A percentile compares a stretch with the other conserved stretches of the same genome.
These are phyloP conservation scores for Clonostachys rhizophaga DNA, from an alignment of 2,329 filamentous ascomycete species.

Conservation along the genomic window DNA sequence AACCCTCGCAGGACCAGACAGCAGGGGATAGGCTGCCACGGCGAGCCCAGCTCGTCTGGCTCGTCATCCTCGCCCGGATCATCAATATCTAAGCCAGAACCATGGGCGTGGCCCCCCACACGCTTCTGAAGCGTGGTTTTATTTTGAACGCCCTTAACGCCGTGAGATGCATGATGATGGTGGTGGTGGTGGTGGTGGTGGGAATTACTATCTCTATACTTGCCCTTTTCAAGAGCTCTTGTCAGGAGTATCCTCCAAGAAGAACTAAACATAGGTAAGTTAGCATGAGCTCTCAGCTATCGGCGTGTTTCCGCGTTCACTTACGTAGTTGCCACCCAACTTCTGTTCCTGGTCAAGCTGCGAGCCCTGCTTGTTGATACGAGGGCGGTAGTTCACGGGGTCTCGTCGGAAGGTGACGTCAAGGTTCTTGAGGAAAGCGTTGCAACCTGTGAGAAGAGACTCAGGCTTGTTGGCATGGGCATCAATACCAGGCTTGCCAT, in stretches of 20 bases:
- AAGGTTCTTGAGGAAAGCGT: slow-evolving; percentile 91
- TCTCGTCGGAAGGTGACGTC: slow-evolving; percentile 99
- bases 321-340: slow-evolving; percentile 81
- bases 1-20: slow-evolving; percentile 51
- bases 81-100: slow-evolving; percentile 31
- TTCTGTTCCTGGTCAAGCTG: slow-evolving; percentile 99
- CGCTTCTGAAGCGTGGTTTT: slow-evolving; percentile 17
- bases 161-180: slow-evolving; percentile 19
- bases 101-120: slow-evolving; percentile 17
- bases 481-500: slow-evolving; percentile 85
- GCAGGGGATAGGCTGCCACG: slow-evolving; percentile 65
- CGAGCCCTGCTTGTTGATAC: slow-evolving; percentile 96
- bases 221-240: slow-evolving; percentile 57
- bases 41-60: slow-evolving; percentile 55
- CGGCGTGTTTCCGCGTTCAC: slow-evolving; percentile 21
- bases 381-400: slow-evolving; percentile 89
- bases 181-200: slow-evolving; percentile 11
- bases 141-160: slow-evolving; percentile 42
- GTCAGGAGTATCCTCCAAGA: slow-evolving; percentile 73
- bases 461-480: slow-evolving; percentile 87
- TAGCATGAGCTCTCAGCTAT: slow-evolving; percentile 5
- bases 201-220: slow-evolving; percentile 8
- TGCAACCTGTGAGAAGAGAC: slow-evolving; percentile 91
- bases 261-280: slow-evolving; percentile 60
- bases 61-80: slow-evolving; percentile 61